Conservation (phyloP, 75 land plant genomes). For the Larix kaempferi region DNA sequence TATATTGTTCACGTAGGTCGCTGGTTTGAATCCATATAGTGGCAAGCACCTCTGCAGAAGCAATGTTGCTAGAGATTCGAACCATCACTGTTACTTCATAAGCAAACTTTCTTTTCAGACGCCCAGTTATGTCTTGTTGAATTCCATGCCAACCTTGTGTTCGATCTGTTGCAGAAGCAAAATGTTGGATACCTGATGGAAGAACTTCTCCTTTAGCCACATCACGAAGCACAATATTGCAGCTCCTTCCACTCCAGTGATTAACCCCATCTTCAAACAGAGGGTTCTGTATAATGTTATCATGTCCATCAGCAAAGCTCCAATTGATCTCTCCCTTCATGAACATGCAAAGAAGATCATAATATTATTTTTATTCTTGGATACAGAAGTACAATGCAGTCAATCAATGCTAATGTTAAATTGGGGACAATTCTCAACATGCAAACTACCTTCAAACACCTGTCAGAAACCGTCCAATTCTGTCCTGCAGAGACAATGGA, state of each 20-base stretch:
- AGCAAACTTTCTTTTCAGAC: no score
- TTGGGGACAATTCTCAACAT: neutral
- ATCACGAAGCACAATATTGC: no score
- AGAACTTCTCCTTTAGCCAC: no score
- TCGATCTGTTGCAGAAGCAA: no score
- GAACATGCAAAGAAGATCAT: neutral
- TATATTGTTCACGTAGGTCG: no score
- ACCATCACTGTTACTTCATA: no score
- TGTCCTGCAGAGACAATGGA: neutral
- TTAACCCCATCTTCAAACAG: slow-evolving; percentile 65
- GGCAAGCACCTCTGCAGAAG: no score
- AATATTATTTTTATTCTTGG: neutral
- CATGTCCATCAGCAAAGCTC: slow-evolving; percentile 16
- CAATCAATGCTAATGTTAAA: neutral
- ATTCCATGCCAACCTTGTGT: no score
- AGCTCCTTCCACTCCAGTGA: slow-evolving; percentile 75
- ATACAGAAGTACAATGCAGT: slow-evolving; percentile 11
- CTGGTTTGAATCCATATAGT: no score
- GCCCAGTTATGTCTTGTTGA: no score
- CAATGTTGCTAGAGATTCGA: no score
- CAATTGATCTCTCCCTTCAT: slow-evolving; percentile 3
- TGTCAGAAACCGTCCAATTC: neutral
- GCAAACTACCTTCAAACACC: slow-evolving; percentile 1
- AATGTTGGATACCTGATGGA: no score
- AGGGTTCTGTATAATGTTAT: slow-evolving; percentile 53